Conservation (phyloP, 139 green algal species). For the Micromonas commoda region DNA sequence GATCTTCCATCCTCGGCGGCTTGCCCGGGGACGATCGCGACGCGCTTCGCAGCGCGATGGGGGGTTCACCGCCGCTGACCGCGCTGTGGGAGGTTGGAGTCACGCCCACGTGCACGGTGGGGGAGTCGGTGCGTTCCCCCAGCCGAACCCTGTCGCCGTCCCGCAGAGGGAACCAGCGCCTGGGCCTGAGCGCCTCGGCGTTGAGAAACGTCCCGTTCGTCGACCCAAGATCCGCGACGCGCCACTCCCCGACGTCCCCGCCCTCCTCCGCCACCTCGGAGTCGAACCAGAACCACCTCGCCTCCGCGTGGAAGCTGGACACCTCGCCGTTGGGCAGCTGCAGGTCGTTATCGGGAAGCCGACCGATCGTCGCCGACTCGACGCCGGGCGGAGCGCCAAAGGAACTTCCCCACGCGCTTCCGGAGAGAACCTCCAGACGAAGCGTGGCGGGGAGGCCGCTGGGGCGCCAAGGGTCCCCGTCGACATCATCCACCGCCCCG, state of each 20-base stretch:
- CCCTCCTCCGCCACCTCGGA: background rate
- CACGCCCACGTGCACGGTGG: too few species aligned
- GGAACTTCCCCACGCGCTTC: background rate
- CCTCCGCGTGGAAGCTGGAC: background rate
- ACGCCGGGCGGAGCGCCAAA: too few species aligned
- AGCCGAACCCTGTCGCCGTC: too few species aligned
- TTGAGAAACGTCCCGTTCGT: background rate
- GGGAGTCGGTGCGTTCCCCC: too few species aligned
- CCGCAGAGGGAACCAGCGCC: too few species aligned
- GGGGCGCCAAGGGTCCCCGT: background rate
- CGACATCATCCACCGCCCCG: background rate
- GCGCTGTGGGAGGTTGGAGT: too few species aligned
- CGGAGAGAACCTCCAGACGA: background rate
- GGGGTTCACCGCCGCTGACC: too few species aligned
- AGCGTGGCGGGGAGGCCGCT: background rate
- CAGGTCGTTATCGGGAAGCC: background rate
- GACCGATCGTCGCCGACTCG: background rate
- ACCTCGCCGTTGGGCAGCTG: background rate
- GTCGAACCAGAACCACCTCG: background rate
- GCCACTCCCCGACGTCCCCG: background rate
- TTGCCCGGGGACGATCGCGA: too few species aligned
- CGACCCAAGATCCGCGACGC: background rate
- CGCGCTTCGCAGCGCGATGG: too few species aligned
- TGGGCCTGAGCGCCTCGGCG: too few species aligned
- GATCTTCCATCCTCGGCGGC: conserved; percentile 28